Evolutionary conservation across 2,329 filamentous ascomycete species (phyloP).

Genomic region (Plenodomus lindquistii): DNA sequence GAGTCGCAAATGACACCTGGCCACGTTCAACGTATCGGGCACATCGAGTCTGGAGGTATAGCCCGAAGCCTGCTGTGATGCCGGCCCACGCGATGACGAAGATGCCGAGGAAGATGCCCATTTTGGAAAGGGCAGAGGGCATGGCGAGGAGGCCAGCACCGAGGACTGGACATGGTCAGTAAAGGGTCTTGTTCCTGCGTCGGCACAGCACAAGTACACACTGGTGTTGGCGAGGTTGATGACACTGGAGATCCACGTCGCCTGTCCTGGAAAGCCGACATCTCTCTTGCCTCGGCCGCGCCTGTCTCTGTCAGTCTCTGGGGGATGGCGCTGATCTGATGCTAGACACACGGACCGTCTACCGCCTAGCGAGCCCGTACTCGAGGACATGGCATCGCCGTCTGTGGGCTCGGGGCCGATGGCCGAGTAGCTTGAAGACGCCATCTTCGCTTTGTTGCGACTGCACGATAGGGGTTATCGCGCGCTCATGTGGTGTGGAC

Average conservation of each 20-base stretch:
- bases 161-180: constrained; percentile 65
- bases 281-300: constrained; percentile 69
- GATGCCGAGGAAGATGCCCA: constrained; percentile 85
- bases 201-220: constrained; percentile 49
- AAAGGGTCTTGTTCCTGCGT: not conserved
- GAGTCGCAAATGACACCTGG: constrained; percentile 88
- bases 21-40: constrained; percentile 91
- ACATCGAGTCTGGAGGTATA: constrained; percentile 93
- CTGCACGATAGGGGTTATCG: constrained; percentile 20
- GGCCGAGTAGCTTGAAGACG: constrained; percentile 48
- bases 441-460: constrained; percentile 43
- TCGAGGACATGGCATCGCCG: constrained; percentile 46
- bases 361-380: constrained; percentile 46
- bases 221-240: constrained; percentile 97
- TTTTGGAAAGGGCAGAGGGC: constrained; percentile 94
- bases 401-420: constrained; percentile 47
- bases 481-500: constrained; percentile 30
- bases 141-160: constrained; percentile 92
- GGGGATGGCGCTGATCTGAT: not conserved
- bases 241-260: constrained; percentile 86
- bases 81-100: constrained; percentile 91
- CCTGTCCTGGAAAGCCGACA: constrained; percentile 70
- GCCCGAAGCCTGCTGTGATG: constrained; percentile 82
- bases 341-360: constrained; percentile 30
- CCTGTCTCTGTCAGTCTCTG: constrained; percentile 45